Base-by-base conservation (phyloP, 805 yeast species). In the Starmerella bacillaris region DNA sequence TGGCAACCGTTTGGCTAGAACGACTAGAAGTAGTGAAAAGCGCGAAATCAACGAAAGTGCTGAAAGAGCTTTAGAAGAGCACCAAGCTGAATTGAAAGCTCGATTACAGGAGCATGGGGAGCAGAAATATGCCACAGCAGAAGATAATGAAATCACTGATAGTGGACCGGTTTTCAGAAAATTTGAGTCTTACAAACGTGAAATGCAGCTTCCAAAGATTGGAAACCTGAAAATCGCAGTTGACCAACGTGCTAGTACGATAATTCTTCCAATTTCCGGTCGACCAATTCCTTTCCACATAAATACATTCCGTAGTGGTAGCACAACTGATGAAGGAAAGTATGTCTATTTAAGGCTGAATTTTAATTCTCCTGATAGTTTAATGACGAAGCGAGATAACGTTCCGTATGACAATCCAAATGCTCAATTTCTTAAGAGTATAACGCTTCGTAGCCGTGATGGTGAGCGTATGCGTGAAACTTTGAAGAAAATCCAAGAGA, bases 201-300 rank as follows among this genome's bases (percentile, higher is more conserved):
- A 86, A 53, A 65, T 89, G 3, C 96, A 89, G 63, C 74, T 86
- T 43, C 96, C 98, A 27, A 58, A 63, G 24, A 92, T 83, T 15
- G 71, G 74, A 49, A 94, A 84, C 53, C 64, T 89, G 54, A 74
- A 74, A 51, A 72, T 86, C 40, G 84, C 77, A 53, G 83, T 89
- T 38, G 98, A 86, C 54, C 65, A 71, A 54, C 80, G 78, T 50
- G 69, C 78, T 38, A 94, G 84, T 58, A 78, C 95, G 1, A 77
- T 86, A 37, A 70, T 86, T 41, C 61, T 86, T 39, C 98, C 98
- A 34, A 77, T 86, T 39, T 70, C 76, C 50, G 98, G 98, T 43
- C 68, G 96, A 50, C 95, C 96, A 1, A 96, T 89, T 35, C 98
- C 98, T 18, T 86, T 89, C 65, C 98, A 86, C 55, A 83, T 86